These are phyloP conservation scores for Pleurotus sapidus DNA, from an alignment of 768 basidiomycete genomes.

Conservation along the genomic window DNA sequence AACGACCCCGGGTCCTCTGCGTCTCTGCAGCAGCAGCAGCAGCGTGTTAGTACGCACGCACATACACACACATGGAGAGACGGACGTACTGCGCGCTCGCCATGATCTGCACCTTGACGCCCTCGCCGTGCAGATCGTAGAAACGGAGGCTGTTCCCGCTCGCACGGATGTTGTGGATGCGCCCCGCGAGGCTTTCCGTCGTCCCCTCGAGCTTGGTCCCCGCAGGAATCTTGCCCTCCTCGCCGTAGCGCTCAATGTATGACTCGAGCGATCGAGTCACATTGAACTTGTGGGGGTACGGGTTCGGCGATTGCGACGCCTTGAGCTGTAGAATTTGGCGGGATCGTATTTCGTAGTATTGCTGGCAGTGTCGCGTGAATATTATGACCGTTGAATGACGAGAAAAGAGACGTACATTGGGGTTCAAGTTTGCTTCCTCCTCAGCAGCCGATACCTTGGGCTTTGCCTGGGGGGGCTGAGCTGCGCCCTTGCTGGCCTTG, in stretches of 20 bases:
- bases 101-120: slow-evolving; percentile 92
- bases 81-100: slow-evolving; percentile 74
- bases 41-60: no score
- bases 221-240: slow-evolving; percentile 64
- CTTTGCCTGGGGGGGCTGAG: slow-evolving; percentile 36
- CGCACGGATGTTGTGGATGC: slow-evolving; percentile 87
- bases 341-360: no score
- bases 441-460: slow-evolving; percentile 38
- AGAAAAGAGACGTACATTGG: slow-evolving; percentile 65
- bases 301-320: no score
- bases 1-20: no score
- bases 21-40: no score
- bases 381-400: not conserved
- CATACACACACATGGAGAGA: no score
- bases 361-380: no score
- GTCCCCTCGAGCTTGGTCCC: slow-evolving; percentile 62
- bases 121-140: slow-evolving; percentile 93
- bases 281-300: no score
- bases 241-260: slow-evolving; percentile 74
- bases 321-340: no score
- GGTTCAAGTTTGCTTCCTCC: slow-evolving; percentile 84
- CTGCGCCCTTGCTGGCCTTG: slow-evolving; percentile 52
- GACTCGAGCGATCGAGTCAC: no score
- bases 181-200: slow-evolving; percentile 75
- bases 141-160: slow-evolving; percentile 85